Percentiles rank a stretch among this genome's conserved stretches.
Evolutionary conservation across 805 yeast genomes (phyloP).

Genomic region (Wickerhamiella parazyma): DNA sequence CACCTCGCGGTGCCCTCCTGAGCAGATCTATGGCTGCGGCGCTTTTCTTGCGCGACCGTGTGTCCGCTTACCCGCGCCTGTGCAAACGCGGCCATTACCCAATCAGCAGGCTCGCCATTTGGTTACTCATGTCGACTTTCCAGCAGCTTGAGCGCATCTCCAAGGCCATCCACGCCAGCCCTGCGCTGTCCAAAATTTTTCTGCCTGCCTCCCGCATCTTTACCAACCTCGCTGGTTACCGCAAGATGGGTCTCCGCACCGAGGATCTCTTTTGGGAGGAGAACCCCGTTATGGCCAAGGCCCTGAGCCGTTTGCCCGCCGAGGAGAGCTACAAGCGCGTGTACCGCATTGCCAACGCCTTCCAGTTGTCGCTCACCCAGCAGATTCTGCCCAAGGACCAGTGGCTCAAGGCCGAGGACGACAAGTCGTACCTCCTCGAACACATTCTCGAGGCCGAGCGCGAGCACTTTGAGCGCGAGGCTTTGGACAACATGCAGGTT

Average conservation of each 20-base stretch:
- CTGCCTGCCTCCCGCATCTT: conserved; percentile 71
- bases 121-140: conserved; percentile 25
- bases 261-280: conserved; percentile 86
- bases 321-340: conserved; percentile 80
- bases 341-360: conserved; percentile 84
- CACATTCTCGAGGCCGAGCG: conserved; percentile 89
- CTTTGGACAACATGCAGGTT: conserved; percentile 63
- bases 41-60: too few species aligned
- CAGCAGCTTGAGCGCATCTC: conserved; percentile 31
- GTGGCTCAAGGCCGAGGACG: conserved; percentile 62
- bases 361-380: conserved; percentile 73
- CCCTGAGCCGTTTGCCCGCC: conserved; percentile 73
- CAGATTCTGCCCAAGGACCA: conserved; percentile 72
- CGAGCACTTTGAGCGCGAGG: conserved; percentile 75
- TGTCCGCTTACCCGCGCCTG: too few species aligned
- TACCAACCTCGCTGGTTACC: conserved; percentile 72
- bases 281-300: conserved; percentile 72
- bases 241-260: conserved; percentile 79
- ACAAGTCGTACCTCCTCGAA: conserved; percentile 56
- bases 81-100: too few species aligned
- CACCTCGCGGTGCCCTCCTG: too few species aligned
- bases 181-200: conserved; percentile 59
- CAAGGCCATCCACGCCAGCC: conserved; percentile 69
- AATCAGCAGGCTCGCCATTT: conserved; percentile 8
- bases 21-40: too few species aligned